Evolutionary conservation across 768 basidiomycete genomes (phyloP).

Genomic region (Hydnomerulius pinastri): DNA sequence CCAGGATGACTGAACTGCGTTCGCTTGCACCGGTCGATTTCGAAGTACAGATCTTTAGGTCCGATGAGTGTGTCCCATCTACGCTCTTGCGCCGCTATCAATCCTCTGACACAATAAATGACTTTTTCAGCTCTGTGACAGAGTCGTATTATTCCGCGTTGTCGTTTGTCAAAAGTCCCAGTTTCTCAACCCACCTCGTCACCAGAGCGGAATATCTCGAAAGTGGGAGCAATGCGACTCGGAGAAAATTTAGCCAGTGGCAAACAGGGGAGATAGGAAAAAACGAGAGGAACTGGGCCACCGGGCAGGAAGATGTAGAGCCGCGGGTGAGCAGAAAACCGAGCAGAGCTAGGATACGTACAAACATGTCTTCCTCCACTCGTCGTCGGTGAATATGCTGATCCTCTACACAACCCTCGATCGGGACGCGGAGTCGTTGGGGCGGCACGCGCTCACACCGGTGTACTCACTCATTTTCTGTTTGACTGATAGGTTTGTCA

Average conservation of each 20-base stretch:
- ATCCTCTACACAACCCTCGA: too few relatives aligned
- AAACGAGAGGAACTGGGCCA: slow-evolving; percentile 25
- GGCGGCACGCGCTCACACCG: neutral
- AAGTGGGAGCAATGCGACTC: slow-evolving; percentile 71
- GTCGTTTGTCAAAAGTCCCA: slow-evolving; percentile 54
- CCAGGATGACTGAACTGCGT: slow-evolving; percentile 72
- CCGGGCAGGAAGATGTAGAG: slow-evolving; percentile 23
- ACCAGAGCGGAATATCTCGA: slow-evolving; percentile 86
- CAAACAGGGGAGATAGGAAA: slow-evolving; percentile 32
- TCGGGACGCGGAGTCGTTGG: too few relatives aligned
- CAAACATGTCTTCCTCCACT: slow-evolving; percentile 16
- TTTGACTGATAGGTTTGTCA: too few relatives aligned
- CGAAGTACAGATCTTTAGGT: slow-evolving; percentile 72
- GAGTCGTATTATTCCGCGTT: slow-evolving; percentile 66
- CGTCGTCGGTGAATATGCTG: slow-evolving; percentile 35
- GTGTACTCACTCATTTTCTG: too few relatives aligned
- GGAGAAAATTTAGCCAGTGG: slow-evolving; percentile 75
- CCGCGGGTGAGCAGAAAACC: slow-evolving; percentile 28
- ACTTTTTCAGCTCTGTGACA: slow-evolving; percentile 55
- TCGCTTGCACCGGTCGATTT: slow-evolving; percentile 81
- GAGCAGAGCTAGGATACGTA: slow-evolving; percentile 28
- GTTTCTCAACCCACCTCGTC: slow-evolving; percentile 55
- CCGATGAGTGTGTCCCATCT: slow-evolving; percentile 62
- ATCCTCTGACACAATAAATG: slow-evolving; percentile 13
- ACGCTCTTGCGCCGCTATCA: slow-evolving; percentile 3